Evolutionary conservation across 371 early-diverging fungal genomes (phyloP), one percentile per base, ranked within the genome.

Genomic region (Rhizomucor miehei): DNA sequence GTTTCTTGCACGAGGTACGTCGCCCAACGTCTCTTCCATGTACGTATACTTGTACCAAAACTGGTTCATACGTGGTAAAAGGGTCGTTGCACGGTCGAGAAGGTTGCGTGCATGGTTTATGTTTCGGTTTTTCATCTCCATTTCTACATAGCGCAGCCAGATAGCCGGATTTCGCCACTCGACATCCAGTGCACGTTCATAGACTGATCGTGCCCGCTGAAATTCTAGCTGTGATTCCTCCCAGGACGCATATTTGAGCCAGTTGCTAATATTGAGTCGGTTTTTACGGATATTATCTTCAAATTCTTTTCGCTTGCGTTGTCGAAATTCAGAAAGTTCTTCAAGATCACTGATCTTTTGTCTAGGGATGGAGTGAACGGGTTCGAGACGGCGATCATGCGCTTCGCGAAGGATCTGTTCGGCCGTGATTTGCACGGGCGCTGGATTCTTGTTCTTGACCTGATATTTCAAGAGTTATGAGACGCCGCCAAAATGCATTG

Each of bases 1-100:
- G 50, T 89, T 90, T 20, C 98, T 81, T 6, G 93, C 93, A 5
- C 93, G 92, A 2, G 86, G 81, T 0, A 94, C 83, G 54, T 98
- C 94, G 39, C 91, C 95, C 65, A 98, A 67, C 65, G 88, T 79
- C 64, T 98, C 98, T 64, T 99, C 98, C 97, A 98, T 96, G 63
- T 93, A 92, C 5, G 93, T 88, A 73, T 97, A 99, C 62, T 96
- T 94, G 82, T 89, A 94, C 99, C 99, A 99, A 67, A 99, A 94
- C 71, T 90, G 88, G 68, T 96, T 92, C 4, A 95, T 87, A 19
- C 96, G 88, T 4, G 99, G 99, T 38, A 99, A 68, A 36, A 95
- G 58, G 1, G 92, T 87, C 3, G 91, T 90, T 17, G 90, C 95
- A 39, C 95, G 85, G 70, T 99, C 98, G 46, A 90, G 88, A 36